These are phyloP conservation scores for Backusella luteola DNA, from an alignment of 192 early-diverging fungal species.

Conservation along the genomic window DNA sequence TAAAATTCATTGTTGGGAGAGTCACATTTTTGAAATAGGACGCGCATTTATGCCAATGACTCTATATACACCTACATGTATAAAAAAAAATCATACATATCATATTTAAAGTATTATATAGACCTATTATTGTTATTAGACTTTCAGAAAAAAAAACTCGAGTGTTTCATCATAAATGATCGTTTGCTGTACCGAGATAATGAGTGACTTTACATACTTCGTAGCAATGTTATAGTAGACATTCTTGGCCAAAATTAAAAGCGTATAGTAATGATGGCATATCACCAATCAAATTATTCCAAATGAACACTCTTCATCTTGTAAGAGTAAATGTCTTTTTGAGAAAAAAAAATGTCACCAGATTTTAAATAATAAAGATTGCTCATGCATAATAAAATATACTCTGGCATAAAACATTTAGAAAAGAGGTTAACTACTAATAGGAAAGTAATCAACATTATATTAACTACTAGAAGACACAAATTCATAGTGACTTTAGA, in stretches of 20 bases:
- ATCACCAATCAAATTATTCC: not conserved
- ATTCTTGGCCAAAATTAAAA: constrained; percentile 5
- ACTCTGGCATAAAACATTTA: too few relatives aligned
- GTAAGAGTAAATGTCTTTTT: not conserved
- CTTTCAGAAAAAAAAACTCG: not conserved
- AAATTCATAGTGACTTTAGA: too few relatives aligned
- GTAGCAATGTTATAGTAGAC: not conserved
- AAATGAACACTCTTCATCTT: not conserved
- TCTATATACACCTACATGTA: too few relatives aligned
- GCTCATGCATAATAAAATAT: not conserved
- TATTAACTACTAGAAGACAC: too few relatives aligned
- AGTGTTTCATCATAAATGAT: not conserved
- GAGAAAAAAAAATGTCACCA: not conserved
- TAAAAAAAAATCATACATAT: too few relatives aligned
- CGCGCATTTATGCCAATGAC: too few relatives aligned
- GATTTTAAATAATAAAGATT: not conserved
- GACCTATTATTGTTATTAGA: too few relatives aligned
- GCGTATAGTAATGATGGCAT: not conserved
- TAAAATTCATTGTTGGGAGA: too few relatives aligned
- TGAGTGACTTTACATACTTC: not conserved
- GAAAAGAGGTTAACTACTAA: too few relatives aligned
- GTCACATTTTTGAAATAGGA: too few relatives aligned
- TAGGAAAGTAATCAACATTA: too few relatives aligned
- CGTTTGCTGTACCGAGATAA: not conserved
- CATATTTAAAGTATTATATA: too few relatives aligned